Evolutionary conservation across 1,139 yeast genomes (phyloP), one percentile per base, ranked within the genome.

Genomic region (Taphrina communis): DNA sequence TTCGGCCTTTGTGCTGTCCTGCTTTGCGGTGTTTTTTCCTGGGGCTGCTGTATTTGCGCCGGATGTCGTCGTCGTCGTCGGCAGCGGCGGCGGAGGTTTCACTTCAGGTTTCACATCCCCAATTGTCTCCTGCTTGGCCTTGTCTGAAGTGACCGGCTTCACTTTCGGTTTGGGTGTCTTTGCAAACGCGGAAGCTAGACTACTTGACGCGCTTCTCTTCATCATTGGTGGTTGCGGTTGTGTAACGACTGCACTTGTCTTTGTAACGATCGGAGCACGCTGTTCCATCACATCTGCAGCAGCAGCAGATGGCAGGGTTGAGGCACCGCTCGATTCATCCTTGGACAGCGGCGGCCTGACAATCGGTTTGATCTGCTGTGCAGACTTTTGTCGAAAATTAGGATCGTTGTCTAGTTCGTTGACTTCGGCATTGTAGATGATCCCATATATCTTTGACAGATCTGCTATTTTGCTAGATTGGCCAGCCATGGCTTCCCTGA

Each of bases 101-200:
- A 21, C 11, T 38, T 41, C 51, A 36, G 44, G 9, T 42, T 21
- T 42, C 19, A 55, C 9, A 0, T 35, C 46, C 9, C 21, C 6
- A 36, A 19, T 21, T 7, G 46, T 11, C 11, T 44, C 19, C 19
- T 12, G 31, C 19, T 50, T n/a, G 7, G 55, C 19, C 14, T 35
- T 11, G 19, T 17, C 58, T 36, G 12, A 6, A 14, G 44, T 12
- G 6, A 14, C n/a, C 19, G 48, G 39, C 36, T 62, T 62, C 36
- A 19, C 41, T 35, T 38, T 42, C n/a, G 66, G 53, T 52, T 62
- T 62, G 25, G 21, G 59, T 17, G 66, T 62, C 60, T 62, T 62
- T 21, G 66, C 66, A 55, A 62, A 62, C 5, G 66, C 66, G 12
- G 66, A 62, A 19, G 66, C 66, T 7, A 62, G 60, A 39, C 39